phyloP scores from a whole-genome alignment of 495 filamentous ascomycete genomes.

The Penicillium subrubescens region DNA sequence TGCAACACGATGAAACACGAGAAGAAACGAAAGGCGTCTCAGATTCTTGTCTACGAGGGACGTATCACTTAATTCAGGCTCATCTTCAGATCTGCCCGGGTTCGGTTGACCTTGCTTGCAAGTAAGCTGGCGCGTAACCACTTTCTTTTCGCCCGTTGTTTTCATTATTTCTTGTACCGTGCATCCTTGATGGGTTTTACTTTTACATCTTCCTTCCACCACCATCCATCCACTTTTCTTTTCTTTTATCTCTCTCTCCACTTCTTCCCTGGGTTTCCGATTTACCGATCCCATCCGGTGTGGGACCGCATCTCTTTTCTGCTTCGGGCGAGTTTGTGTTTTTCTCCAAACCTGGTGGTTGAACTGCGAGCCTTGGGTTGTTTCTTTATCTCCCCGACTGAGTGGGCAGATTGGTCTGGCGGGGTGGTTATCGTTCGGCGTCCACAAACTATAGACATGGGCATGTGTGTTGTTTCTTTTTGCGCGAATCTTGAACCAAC shows the following conservation, averaged over 20 bases:
- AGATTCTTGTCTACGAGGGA: background rate
- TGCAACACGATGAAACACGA: constrained; percentile 16
- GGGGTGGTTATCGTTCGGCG: constrained; percentile 47
- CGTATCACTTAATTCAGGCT: background rate
- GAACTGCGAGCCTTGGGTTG: constrained; percentile 32
- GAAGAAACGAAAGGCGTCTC: constrained; percentile 12
- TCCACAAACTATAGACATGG: constrained; percentile 50
- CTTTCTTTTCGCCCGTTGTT: background rate
- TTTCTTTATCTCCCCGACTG: constrained; percentile 34
- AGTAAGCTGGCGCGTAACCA: constrained; percentile 19
- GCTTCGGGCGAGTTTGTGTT: constrained; percentile 31
- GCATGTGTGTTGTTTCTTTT: constrained; percentile 43
- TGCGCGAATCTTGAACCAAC: constrained; percentile 27
- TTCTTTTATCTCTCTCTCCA: constrained; percentile 8
- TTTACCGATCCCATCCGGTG: constrained; percentile 27
- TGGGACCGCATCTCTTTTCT: constrained; percentile 39
- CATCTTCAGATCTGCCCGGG: constrained; percentile 2
- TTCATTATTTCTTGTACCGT: constrained; percentile 23
- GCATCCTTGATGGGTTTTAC: constrained; percentile 28
- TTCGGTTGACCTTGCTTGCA: constrained; percentile 17
- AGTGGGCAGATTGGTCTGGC: constrained; percentile 40
- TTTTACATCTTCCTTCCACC: constrained; percentile 14
- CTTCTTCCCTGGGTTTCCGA: constrained; percentile 15
- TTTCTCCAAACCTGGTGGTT: constrained; percentile 26
- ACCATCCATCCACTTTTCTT: constrained; percentile 8